Evolutionary conservation across 2,329 filamentous ascomycete genomes (phyloP), one percentile per base, ranked within the genome.

Genomic region (Thelonectria blattea): DNA sequence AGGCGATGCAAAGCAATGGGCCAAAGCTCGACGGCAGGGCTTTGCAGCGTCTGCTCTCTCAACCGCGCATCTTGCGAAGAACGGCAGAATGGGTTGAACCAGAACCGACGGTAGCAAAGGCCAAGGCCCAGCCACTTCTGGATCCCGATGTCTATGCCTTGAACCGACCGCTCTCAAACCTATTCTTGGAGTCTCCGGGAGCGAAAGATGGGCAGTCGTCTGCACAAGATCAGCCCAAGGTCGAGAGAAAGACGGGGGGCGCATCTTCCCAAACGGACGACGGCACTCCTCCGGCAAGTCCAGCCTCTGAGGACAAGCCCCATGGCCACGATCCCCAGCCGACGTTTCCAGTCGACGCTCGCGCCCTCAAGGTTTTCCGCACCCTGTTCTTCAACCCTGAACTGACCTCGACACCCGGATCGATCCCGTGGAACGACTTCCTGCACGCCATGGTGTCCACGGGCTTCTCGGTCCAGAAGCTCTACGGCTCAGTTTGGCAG

Each of bases 401-500:
- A 12, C 5, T 42, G 34, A 75, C 67, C 0, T 75, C 79, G 0
- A 71, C 75, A 0, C 78, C 80, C 0, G 80, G 82, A 3, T 83
- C 85, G 59, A 64, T 87, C 1, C 47, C 76, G 0, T 88, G 84
- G 85, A 73, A 65, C 1, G 83, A 86, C 52, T 83, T 87, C 56
- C 65, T 86, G 1, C 78, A 82, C 57, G 83, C 83, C 0, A 82
- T 87, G 81, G 66, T 67, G 0, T 74, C 74, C 0, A 75, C 77
- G 0, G 85, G 84, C 0, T 87, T 88, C 53, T 60, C 66, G 0
- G 78, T 78, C 0, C 74, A 85, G 72, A 88, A 89, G 71, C 76
- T 88, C 0, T 86, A 87, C 59, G 84, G 85, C 0, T 88, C 83
- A 0, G 81, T 82, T 0, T 89, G 86, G 86, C 82, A 86, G 11